Percentiles rank a stretch among this genome's conserved stretches.
Conservation (phyloP, 1,284 basidiomycete genomes). For the Apiotrichum mycotoxinovorans region DNA sequence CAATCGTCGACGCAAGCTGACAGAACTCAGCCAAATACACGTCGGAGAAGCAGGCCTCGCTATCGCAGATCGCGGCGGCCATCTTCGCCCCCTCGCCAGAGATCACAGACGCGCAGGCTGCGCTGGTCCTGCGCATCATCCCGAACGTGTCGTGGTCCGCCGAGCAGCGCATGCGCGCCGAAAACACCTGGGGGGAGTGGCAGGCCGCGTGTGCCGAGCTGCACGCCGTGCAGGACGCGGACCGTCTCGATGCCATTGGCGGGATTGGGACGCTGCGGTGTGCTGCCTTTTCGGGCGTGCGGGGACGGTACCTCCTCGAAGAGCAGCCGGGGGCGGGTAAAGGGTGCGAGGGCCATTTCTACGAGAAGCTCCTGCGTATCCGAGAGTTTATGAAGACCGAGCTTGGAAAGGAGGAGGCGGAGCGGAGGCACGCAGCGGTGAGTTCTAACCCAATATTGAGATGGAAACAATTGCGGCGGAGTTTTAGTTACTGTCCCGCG, state of each 20-base stretch:
- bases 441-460: neutral
- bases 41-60: conserved; percentile 14
- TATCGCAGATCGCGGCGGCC: conserved; percentile 23
- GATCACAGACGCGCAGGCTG: conserved; percentile 14
- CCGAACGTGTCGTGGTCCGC: conserved; percentile 83
- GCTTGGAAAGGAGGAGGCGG: conserved; percentile 50
- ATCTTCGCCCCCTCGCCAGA: conserved; percentile 21
- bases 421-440: neutral
- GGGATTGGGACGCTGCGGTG: conserved; percentile 84
- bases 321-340: neutral
- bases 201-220: conserved; percentile 72
- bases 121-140: conserved; percentile 57
- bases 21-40: conserved; percentile 39
- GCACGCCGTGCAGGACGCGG: conserved; percentile 88
- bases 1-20: conserved; percentile 5
- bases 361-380: conserved; percentile 79
- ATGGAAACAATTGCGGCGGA: neutral
- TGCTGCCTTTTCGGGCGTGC: conserved; percentile 69
- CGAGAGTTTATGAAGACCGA: conserved; percentile 71
- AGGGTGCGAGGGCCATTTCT: conserved; percentile 67
- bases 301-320: conserved; percentile 17
- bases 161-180: conserved; percentile 65
- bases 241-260: conserved; percentile 86
- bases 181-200: conserved; percentile 64
- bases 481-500: too few relatives aligned